Base-by-base conservation (phyloP, 176 grass and related monocot species). In the Rhynchospora pubera region DNA sequence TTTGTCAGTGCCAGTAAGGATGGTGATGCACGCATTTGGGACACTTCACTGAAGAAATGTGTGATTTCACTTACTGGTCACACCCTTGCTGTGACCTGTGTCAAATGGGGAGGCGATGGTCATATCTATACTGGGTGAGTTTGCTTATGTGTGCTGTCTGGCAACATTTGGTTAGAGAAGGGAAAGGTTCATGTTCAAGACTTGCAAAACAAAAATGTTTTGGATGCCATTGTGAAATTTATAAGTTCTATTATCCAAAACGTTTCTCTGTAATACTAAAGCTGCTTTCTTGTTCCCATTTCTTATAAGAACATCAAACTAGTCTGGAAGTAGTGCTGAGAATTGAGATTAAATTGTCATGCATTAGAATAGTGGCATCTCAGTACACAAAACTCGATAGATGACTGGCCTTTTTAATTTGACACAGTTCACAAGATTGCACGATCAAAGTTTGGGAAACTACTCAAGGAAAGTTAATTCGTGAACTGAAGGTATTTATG, bases 361-460 rank as follows among this genome's bases (percentile, higher is more conserved):
- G 48, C 3, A 76, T 53, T 76, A 14, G 66, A 76, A 55, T 76
- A 53, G 11, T 76, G 46, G 22, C 14, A 18, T 70, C 9, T 46
- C 34, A 7, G 3, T 61, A 2, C 58, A 61, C 21, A 61, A 23
- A 57, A 16, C 13, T 61, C 23, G 58, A 61, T 61, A 23, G 14
- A 70, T 39, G 43, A 4, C 1, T 46, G 66, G 45, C 6, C 46
- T 50, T 57, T 89, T 59, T 48, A 56, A 11, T 78, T 21, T 85
- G 21, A 67, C 60, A 85, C 86, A 98, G 96, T 80, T 98, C 96
- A 75, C 90, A 98, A 91, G 96, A 98, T 91, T 94, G 96, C 76
- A 90, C 21, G 62, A 98, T 94, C 81, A 98, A 98, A 93, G 96
- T 98, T 57, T 98, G 92, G 95, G 92, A 94, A 90, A 98, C 92